phyloP scores from a whole-genome alignment of 805 yeast species.

The Kuraishia hungarica region DNA sequence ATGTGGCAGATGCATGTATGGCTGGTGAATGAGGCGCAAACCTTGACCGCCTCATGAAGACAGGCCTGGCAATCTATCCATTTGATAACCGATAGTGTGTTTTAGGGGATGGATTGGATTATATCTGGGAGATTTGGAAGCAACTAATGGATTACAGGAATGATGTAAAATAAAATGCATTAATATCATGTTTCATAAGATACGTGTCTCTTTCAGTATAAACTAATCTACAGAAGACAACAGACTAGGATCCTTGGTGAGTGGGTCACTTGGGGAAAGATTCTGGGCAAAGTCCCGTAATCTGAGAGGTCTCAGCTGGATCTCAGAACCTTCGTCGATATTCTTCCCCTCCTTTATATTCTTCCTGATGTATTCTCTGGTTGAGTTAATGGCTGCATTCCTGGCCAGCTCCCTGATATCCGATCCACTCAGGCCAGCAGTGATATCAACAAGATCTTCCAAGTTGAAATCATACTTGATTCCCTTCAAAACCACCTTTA shows the following conservation, averaged over 20 bases:
- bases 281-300: constrained; percentile 53
- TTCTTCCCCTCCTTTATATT: constrained; percentile 39
- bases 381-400: constrained; percentile 86
- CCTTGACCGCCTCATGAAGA: neutral
- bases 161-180: no score
- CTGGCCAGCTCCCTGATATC: constrained; percentile 88
- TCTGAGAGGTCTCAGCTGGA: constrained; percentile 52
- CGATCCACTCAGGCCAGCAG: constrained; percentile 81
- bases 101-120: no score
- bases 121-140: no score
- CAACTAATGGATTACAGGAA: no score
- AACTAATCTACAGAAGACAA: neutral
- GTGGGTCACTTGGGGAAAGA: constrained; percentile 19
- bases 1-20: neutral
- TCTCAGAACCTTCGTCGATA: constrained; percentile 23
- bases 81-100: no score
- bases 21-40: neutral
- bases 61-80: no score
- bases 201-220: neutral
- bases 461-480: constrained; percentile 64
- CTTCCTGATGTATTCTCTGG: constrained; percentile 67
- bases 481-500: constrained; percentile 61
- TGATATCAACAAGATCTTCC: constrained; percentile 46
- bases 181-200: neutral
- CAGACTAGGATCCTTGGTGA: constrained; percentile 9